Conservation (phyloP, 140 eudicot genomes). For the Ambrosia hybrid region DNA sequence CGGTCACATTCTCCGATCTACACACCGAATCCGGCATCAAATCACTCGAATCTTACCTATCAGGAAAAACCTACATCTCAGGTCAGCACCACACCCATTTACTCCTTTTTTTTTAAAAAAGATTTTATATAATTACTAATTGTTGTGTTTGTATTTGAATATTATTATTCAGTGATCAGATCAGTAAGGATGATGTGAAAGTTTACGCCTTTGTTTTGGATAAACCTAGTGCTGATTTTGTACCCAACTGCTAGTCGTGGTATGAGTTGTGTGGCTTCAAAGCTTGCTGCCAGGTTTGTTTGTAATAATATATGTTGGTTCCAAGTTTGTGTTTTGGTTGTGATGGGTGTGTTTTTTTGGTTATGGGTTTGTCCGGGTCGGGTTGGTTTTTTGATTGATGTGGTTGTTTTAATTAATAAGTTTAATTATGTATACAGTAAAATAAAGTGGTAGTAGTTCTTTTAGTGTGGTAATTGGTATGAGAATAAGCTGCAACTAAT, state of each 20-base stretch:
- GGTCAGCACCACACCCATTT: constrained; percentile 38
- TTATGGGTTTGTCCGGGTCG: not conserved
- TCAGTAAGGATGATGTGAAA: constrained; percentile 75
- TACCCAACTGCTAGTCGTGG: constrained; percentile 86
- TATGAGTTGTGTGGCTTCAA: constrained; percentile 52
- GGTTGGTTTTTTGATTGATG: too few relatives aligned
- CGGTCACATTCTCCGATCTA: constrained; percentile 80
- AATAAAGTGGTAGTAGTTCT: too few relatives aligned
- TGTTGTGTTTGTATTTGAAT: constrained; percentile 10
- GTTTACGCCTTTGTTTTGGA: constrained; percentile 69
- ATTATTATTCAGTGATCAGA: constrained; percentile 41
- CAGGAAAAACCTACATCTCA: constrained; percentile 76
- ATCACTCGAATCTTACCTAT: constrained; percentile 61
- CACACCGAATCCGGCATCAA: constrained; percentile 84
- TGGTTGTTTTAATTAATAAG: too few relatives aligned
- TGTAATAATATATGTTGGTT: not conserved
- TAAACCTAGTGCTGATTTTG: constrained; percentile 59
- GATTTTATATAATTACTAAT: not conserved
- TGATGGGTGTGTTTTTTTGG: not conserved
- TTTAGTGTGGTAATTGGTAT: too few relatives aligned
- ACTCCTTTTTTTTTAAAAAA: not conserved
- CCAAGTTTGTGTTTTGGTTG: not conserved
- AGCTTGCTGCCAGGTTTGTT: constrained; percentile 66
- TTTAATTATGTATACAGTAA: too few relatives aligned
- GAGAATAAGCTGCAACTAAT: too few relatives aligned